Conservation (phyloP, 2,329 filamentous ascomycete species). For the Monascus ruber region DNA sequence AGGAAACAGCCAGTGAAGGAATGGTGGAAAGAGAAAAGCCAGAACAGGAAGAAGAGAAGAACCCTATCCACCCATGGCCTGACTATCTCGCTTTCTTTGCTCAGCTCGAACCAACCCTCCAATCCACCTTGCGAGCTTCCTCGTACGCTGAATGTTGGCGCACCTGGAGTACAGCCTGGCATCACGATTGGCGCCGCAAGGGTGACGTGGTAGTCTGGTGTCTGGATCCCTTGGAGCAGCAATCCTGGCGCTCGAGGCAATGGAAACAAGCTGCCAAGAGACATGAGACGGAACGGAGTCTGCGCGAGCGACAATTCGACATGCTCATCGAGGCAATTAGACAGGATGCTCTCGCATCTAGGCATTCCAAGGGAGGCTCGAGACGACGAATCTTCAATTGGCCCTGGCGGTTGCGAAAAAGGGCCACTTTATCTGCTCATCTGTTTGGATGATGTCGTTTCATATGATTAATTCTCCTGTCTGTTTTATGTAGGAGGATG, state of each 20-base stretch:
- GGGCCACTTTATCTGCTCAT: too few species aligned
- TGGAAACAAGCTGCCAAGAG: constrained; percentile 8
- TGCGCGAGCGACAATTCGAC: constrained; percentile 23
- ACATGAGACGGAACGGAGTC: constrained; percentile 8
- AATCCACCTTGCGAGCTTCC: constrained; percentile 30
- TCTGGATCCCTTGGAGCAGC: constrained; percentile 22
- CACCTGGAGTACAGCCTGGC: constrained; percentile 50
- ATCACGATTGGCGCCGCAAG: constrained; percentile 49
- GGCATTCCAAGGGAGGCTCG: too few species aligned
- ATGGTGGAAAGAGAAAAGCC: not conserved
- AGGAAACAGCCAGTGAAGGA: not conserved
- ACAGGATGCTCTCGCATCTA: constrained; percentile 6
- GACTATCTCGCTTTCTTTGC: constrained; percentile 45
- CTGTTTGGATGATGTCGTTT: too few species aligned
- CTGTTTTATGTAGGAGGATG: too few species aligned
- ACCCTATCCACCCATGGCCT: constrained; percentile 31
- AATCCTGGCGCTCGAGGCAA: too few species aligned
- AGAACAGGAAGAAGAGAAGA: not conserved
- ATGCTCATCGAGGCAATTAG: constrained; percentile 22
- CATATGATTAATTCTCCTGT: too few species aligned
- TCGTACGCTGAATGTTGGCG: constrained; percentile 48
- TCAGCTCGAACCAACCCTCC: constrained; percentile 43
- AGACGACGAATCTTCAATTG: too few species aligned
- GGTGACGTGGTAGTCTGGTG: constrained; percentile 57
- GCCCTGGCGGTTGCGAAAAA: too few species aligned